phyloP scores from a whole-genome alignment of 164 flowering plant species.

The Aristolochia californica region DNA sequence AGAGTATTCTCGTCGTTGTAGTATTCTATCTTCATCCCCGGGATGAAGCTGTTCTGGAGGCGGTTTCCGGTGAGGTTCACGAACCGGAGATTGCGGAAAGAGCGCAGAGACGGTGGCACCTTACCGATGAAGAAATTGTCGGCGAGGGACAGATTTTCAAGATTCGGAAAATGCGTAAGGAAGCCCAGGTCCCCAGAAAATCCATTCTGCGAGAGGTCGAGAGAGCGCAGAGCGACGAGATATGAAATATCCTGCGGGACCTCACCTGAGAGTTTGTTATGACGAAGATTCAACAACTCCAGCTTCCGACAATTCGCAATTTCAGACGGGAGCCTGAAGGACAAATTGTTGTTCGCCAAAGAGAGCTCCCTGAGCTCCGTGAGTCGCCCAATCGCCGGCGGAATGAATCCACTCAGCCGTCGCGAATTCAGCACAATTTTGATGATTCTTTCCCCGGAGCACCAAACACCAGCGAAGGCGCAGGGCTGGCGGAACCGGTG shows the following conservation, averaged over 20 bases:
- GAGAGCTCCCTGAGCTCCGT: constrained; percentile 59
- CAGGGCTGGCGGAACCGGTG: constrained; percentile 22
- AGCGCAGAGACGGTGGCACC: constrained; percentile 37
- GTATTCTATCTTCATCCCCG: too few relatives aligned
- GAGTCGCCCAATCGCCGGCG: constrained; percentile 53
- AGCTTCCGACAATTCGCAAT: constrained; percentile 46
- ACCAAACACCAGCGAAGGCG: constrained; percentile 31
- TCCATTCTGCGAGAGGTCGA: constrained; percentile 43
- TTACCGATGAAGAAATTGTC: constrained; percentile 48
- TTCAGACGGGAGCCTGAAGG: constrained; percentile 40
- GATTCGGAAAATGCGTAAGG: constrained; percentile 46
- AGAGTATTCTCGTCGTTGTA: too few relatives aligned
- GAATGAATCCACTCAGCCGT: constrained; percentile 32
- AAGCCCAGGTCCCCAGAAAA: constrained; percentile 48
- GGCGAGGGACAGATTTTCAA: constrained; percentile 42
- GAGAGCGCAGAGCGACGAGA: constrained; percentile 33
- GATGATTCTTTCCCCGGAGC: constrained; percentile 37
- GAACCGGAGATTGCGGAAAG: constrained; percentile 42
- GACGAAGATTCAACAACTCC: constrained; percentile 39
- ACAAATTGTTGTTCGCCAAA: constrained; percentile 34
- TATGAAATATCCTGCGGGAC: constrained; percentile 35
- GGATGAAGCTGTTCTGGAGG: constrained; percentile 28
- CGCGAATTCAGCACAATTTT: constrained; percentile 32
- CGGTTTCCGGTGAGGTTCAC: constrained; percentile 41
- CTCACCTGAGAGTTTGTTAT: constrained; percentile 43